phyloP scores from a whole-genome alignment of 805 yeast genomes.

The Kuraishia floccosa region DNA sequence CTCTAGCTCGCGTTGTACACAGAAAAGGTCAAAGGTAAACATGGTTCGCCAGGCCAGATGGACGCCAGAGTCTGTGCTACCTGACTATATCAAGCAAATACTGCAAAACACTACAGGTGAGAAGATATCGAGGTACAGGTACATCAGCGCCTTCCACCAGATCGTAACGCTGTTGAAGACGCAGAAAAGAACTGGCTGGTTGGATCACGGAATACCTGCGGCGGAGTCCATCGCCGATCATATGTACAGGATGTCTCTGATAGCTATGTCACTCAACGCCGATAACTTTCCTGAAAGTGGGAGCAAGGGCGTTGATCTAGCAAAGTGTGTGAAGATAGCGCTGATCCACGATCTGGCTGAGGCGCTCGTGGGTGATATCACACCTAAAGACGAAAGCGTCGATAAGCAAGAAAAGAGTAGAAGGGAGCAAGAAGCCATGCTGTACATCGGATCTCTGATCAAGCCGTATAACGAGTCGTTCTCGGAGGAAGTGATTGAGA shows the following conservation, averaged over 20 bases:
- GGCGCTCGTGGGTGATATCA: conserved; percentile 87
- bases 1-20: no score
- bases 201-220: conserved; percentile 46
- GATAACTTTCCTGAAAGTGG: conserved; percentile 7
- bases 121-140: conserved; percentile 10
- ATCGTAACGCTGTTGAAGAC: conserved; percentile 62
- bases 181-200: conserved; percentile 91
- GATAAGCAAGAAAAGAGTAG: conserved; percentile 74
- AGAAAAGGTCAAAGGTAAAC: no score
- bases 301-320: conserved; percentile 36
- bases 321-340: conserved; percentile 75
- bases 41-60: conserved; percentile 18
- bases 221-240: conserved; percentile 85
- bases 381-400: conserved; percentile 60
- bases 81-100: conserved; percentile 21
- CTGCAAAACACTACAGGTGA: conserved; percentile 11
- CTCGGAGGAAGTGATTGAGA: conserved; percentile 51
- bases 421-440: conserved; percentile 65
- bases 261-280: conserved; percentile 55
- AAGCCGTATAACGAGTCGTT: conserved; percentile 52
- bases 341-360: conserved; percentile 93
- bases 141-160: conserved; percentile 30
- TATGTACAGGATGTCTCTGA: conserved; percentile 88
- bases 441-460: conserved; percentile 50
- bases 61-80: conserved; percentile 33